A percentile compares a stretch with the other conserved stretches of the same genome.
Evolutionary conservation across 495 filamentous ascomycete species (phyloP).

Genomic region (Podospora comata): DNA sequence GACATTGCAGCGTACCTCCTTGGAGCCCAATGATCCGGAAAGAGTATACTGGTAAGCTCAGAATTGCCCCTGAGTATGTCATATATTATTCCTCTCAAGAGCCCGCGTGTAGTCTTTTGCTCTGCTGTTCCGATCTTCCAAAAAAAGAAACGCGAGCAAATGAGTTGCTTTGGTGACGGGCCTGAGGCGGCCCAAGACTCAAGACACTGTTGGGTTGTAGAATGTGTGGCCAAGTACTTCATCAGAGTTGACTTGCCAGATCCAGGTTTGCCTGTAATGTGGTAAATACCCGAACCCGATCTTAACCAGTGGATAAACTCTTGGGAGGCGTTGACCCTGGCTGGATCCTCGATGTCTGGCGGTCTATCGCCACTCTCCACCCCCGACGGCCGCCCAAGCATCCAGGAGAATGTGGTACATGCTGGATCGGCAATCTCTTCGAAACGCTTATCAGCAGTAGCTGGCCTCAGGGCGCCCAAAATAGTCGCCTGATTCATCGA

Average conservation of each 20-base stretch:
- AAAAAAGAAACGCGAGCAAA: slow-evolving; percentile 46
- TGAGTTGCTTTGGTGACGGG: slow-evolving; percentile 13
- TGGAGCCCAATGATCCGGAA: neutral
- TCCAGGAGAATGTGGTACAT: neutral
- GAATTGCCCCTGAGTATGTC: neutral
- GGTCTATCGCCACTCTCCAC: too few species aligned
- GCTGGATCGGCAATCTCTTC: neutral
- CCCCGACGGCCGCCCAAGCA: neutral
- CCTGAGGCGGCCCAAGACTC: neutral
- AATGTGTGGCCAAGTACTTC: slow-evolving; percentile 6
- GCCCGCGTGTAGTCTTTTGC: slow-evolving; percentile 42
- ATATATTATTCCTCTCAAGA: slow-evolving; percentile 33
- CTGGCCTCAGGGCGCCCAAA: neutral
- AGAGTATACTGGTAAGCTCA: neutral
- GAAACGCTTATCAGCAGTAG: neutral
- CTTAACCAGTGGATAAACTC: neutral
- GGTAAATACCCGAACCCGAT: neutral
- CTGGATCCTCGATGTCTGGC: neutral
- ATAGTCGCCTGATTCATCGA: neutral
- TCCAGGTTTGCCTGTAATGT: slow-evolving; percentile 5
- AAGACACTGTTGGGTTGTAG: neutral
- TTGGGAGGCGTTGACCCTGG: neutral
- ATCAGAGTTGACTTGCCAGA: slow-evolving; percentile 8
- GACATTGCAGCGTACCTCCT: neutral
- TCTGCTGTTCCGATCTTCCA: slow-evolving; percentile 39